A percentile compares a stretch with the other conserved stretches of the same genome.
Conservation (phyloP, 1,284 basidiomycete genomes). For the Microbotryum intermedium region DNA sequence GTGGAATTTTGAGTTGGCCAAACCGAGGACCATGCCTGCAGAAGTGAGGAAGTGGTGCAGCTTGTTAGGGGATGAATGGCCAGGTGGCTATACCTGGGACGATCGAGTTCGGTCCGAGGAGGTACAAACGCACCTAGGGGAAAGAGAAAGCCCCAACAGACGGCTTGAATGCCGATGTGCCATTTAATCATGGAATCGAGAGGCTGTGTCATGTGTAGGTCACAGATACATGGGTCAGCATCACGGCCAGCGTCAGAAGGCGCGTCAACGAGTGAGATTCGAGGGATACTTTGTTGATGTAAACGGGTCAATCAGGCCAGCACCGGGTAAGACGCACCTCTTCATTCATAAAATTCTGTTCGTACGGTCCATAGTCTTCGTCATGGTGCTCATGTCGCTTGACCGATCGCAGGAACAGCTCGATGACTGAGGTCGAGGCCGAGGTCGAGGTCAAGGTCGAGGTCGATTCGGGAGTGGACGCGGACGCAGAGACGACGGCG, state of each 20-base stretch:
- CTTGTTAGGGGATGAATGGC: neutral
- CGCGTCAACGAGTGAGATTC: neutral
- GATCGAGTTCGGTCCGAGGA: neutral
- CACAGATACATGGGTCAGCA: neutral
- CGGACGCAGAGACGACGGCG: neutral
- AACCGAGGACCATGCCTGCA: conserved; percentile 31
- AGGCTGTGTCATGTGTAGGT: neutral
- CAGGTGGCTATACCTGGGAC: neutral
- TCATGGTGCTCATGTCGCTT: conserved; percentile 17
- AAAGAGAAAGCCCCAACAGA: conserved; percentile 31
- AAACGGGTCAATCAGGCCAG: too few relatives aligned
- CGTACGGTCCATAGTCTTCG: conserved; percentile 20
- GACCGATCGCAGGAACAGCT: neutral
- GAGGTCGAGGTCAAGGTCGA: neutral
- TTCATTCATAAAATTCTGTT: conserved; percentile 26
- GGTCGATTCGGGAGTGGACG: neutral
- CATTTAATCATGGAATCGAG: conserved; percentile 22
- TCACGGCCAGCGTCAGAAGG: neutral
- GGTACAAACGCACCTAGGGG: conserved; percentile 12
- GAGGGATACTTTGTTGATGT: too few relatives aligned
- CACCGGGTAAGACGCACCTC: conserved; percentile 1
- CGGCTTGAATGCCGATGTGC: conserved; percentile 29
- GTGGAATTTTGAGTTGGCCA: conserved; percentile 28
- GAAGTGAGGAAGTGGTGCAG: neutral
- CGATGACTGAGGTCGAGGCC: conserved; percentile 2